Percentiles rank a stretch among this genome's conserved stretches.
Evolutionary conservation across 441 rosid species (phyloP).

Genomic region (Arabidopsis hybrid): DNA sequence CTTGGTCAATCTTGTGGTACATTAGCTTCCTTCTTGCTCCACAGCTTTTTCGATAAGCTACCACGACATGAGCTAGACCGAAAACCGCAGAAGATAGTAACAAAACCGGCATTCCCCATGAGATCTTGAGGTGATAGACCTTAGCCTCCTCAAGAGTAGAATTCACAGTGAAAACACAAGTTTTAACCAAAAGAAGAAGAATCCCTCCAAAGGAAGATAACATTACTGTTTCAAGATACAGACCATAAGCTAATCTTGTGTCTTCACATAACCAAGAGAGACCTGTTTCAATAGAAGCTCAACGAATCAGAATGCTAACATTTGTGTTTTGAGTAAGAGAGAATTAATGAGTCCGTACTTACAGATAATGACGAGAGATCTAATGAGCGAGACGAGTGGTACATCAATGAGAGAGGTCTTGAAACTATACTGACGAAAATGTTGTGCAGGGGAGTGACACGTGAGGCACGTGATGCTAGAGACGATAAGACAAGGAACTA

Average conservation of each 20-base stretch:
- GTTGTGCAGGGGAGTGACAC: slow-evolving; percentile 65
- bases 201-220: slow-evolving; percentile 70
- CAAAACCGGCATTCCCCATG: slow-evolving; percentile 94
- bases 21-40: slow-evolving; percentile 86
- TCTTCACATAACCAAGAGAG: slow-evolving; percentile 75
- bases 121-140: slow-evolving; percentile 58
- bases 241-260: slow-evolving; percentile 77
- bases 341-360: slow-evolving; percentile 34
- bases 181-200: slow-evolving; percentile 75
- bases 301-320: background rate
- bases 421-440: slow-evolving; percentile 69
- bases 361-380: slow-evolving; percentile 82
- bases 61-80: slow-evolving; percentile 82
- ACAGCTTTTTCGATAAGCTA: slow-evolving; percentile 86
- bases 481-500: slow-evolving; percentile 64
- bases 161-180: slow-evolving; percentile 74
- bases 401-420: slow-evolving; percentile 80
- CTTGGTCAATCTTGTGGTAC: slow-evolving; percentile 88
- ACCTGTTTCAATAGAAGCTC: slow-evolving; percentile 53
- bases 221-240: slow-evolving; percentile 84
- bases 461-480: slow-evolving; percentile 77
- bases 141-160: slow-evolving; percentile 65
- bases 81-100: slow-evolving; percentile 80
- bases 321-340: background rate
- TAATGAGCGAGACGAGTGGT: slow-evolving; percentile 74